A percentile compares a stretch with the other conserved stretches of the same genome.
Evolutionary conservation across 352 stramenopile species (phyloP).

Genomic region (Elongisporangium prolatum): DNA sequence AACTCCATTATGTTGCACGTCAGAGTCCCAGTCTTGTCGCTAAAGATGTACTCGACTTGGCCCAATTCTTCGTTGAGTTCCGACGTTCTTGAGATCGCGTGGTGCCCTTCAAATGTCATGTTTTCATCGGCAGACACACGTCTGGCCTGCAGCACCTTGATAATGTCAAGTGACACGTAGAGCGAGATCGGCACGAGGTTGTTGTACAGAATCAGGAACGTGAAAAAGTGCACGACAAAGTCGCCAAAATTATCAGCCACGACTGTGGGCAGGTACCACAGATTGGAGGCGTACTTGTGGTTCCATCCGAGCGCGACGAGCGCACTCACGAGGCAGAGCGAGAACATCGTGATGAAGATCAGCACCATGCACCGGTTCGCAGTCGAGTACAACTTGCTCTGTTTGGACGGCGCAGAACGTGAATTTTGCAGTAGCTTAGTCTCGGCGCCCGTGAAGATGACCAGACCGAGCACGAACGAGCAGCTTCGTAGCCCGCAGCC

Average conservation of each 20-base stretch:
- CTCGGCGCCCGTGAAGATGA: constrained; percentile 90
- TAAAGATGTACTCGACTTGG: constrained; percentile 98
- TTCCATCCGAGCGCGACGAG: constrained; percentile 34
- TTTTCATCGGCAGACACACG: constrained; percentile 82
- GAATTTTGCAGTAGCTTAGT: constrained; percentile 87
- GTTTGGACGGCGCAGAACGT: constrained; percentile 80
- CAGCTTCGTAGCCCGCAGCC: constrained; percentile 93
- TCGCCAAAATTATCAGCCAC: constrained; percentile 19
- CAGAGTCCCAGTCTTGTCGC: constrained; percentile 98
- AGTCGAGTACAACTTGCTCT: constrained; percentile 64
- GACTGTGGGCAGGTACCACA: constrained; percentile 55
- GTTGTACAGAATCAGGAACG: constrained; percentile 93
- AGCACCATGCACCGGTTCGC: constrained; percentile 79
- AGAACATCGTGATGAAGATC: constrained; percentile 70
- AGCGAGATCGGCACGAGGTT: constrained; percentile 96
- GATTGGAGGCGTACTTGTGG: constrained; percentile 18
- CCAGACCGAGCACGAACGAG: constrained; percentile 90
- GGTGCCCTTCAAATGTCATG: constrained; percentile 80
- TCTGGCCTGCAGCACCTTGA: constrained; percentile 87
- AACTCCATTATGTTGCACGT: constrained; percentile 99
- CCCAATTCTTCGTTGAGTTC: constrained; percentile 93
- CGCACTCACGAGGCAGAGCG: constrained; percentile 46
- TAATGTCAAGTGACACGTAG: constrained; percentile 94
- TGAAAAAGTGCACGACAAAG: constrained; percentile 79
- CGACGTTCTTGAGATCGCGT: constrained; percentile 73